A percentile compares a stretch with the other conserved stretches of the same genome.
These are phyloP conservation scores for Adansonia madagascariensis DNA, from an alignment of 441 rosid genomes.

Conservation along the genomic window DNA sequence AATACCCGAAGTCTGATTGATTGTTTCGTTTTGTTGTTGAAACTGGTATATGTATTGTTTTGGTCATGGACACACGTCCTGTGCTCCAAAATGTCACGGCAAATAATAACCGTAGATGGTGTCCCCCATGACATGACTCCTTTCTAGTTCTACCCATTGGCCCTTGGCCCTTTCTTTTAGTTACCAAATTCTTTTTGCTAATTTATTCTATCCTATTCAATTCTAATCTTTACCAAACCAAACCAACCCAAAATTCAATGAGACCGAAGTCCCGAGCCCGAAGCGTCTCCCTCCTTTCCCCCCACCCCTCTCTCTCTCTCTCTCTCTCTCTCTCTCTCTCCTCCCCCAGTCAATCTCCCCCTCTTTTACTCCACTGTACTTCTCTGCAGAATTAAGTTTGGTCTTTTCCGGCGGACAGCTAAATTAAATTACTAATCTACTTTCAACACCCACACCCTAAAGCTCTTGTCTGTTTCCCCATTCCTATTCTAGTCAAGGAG, in stretches of 20 bases:
- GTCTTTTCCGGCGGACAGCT: slow-evolving; percentile 2
- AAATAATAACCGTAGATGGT: too few relatives aligned
- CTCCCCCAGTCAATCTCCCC: neutral
- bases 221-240: too few relatives aligned
- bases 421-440: neutral
- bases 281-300: too few relatives aligned
- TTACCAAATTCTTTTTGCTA: neutral
- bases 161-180: neutral
- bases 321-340: neutral
- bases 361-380: neutral
- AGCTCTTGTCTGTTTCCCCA: neutral
- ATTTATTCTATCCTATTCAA: too few relatives aligned
- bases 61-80: too few relatives aligned
- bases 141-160: neutral
- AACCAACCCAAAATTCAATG: too few relatives aligned
- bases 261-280: too few relatives aligned
- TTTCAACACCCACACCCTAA: neutral
- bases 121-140: too few relatives aligned
- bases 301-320: neutral
- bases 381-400: neutral
- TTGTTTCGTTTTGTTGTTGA: too few relatives aligned
- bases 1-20: too few relatives aligned
- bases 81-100: too few relatives aligned
- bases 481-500: neutral
- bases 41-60: too few relatives aligned